Conservation (phyloP, 2,329 filamentous ascomycete genomes). For the Dactylellina drechsleri region DNA sequence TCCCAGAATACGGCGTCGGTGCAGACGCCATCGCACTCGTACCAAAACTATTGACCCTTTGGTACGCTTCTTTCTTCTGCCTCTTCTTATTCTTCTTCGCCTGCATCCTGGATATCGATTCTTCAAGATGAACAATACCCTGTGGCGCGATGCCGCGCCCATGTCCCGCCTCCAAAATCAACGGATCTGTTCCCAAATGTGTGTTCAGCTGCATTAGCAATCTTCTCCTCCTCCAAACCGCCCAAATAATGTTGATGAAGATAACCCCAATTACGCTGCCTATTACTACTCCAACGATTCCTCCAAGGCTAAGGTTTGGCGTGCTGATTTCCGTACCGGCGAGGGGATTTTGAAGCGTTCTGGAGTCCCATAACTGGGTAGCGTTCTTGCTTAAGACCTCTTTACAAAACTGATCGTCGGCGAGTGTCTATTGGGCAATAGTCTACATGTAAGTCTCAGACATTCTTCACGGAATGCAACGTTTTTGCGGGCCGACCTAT, state of each 20-base stretch:
- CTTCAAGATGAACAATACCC: slow-evolving; percentile 9
- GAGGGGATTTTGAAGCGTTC: slow-evolving; percentile 25
- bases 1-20: slow-evolving; percentile 37
- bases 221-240: slow-evolving; percentile 36
- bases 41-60: background rate
- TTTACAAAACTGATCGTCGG: slow-evolving; percentile 4
- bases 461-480: background rate
- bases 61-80: slow-evolving; percentile 2
- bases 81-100: slow-evolving; percentile 19
- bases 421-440: slow-evolving; percentile 18
- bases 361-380: slow-evolving; percentile 32
- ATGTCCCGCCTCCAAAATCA: slow-evolving; percentile 24
- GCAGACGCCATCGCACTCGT: slow-evolving; percentile 26
- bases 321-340: slow-evolving; percentile 32
- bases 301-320: slow-evolving; percentile 40
- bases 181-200: slow-evolving; percentile 47
- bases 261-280: slow-evolving; percentile 39
- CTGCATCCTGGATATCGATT: slow-evolving; percentile 8
- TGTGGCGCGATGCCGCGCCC: slow-evolving; percentile 19
- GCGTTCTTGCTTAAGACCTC: background rate
- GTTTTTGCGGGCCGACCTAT: background rate
- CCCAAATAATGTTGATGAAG: slow-evolving; percentile 39
- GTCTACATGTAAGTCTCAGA: slow-evolving; percentile 10
- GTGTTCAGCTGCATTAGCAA: slow-evolving; percentile 49
- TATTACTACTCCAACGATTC: slow-evolving; percentile 38